Base-by-base conservation (phyloP, 1,139 yeast genomes). In the Nematodospora anomalae region DNA sequence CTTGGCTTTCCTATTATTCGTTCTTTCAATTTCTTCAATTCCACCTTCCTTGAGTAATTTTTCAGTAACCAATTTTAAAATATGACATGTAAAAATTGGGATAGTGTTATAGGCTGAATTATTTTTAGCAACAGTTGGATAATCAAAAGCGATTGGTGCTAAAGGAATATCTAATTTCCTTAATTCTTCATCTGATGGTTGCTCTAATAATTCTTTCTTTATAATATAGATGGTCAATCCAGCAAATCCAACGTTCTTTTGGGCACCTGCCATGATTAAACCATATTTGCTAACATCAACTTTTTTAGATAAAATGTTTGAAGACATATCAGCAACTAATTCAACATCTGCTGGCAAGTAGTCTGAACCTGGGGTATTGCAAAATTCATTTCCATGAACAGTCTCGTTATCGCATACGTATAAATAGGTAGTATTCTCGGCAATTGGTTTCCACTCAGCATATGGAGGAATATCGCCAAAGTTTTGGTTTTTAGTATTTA, bases 361-460 rank as follows among this genome's bases (percentile, higher is more conserved):
- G 11, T 74, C 79, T 1, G 58, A 32, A 16, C 57, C 56, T 11
- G 85, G 86, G 12, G 60, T 52, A 30, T 58, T 67, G 24, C 74
- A 73, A 69, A 87, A 90, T 62, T 92, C 98, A 35, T 81, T 87
- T 40, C 98, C 98, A 56, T 87, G 79, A 28, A 92, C 97, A 5
- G 98, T 92, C 65, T 92, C 98, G 59, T 92, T 92, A 60, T 92
- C 98, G 65, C 97, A 90, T 51, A 83, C 76, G 62, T 88, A 92
- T 41, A 90, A 79, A 56, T 82, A 92, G 3, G 97, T 89, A 24
- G 89, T 80, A 36, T 80, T 74, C 36, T 73, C 60, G 32, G 54
- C 62, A 36, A 71, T 57, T 15, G 72, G 68, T 37, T 58, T 56
- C 95, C 95, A 86, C 46, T 76, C 69, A 6, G 76, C 67, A 46